Evolutionary conservation across 202 grass and related monocot species (phyloP).

Genomic region (Panicum virgatum): DNA sequence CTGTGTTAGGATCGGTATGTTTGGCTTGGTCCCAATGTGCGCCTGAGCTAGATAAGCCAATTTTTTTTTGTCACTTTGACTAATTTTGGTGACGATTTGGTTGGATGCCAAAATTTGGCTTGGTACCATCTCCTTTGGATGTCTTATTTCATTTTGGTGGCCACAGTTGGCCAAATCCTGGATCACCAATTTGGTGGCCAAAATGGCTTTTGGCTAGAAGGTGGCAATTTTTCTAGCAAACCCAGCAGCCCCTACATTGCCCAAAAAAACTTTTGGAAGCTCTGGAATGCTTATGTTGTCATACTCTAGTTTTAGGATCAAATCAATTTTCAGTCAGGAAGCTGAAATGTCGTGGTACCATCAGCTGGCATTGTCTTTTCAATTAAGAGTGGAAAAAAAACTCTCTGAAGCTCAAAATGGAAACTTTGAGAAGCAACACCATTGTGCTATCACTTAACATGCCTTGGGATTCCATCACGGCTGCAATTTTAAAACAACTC

Average conservation of each 20-base stretch:
- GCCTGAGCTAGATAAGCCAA: neutral
- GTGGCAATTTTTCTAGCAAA: neutral
- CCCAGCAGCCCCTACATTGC: neutral
- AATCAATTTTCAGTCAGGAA: neutral
- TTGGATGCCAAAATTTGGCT: neutral
- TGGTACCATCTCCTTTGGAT: neutral
- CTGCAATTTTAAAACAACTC: neutral
- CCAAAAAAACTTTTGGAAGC: neutral
- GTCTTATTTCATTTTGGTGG: neutral
- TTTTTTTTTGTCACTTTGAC: neutral
- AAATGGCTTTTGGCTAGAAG: neutral
- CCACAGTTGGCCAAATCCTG: neutral
- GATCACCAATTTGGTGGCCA: neutral
- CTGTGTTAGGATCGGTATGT: neutral
- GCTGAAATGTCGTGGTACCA: neutral
- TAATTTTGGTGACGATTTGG: neutral
- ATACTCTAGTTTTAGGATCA: neutral
- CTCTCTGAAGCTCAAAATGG: neutral
- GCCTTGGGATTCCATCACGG: neutral
- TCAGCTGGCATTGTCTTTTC: slow-evolving; percentile 2
- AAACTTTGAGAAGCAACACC: neutral
- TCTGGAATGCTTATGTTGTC: neutral
- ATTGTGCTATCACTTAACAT: neutral
- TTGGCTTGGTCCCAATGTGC: neutral
- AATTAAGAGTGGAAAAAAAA: neutral